These are phyloP conservation scores for Phytomonas serpens DNA, from an alignment of 208 protist genomes.

Conservation along the genomic window DNA sequence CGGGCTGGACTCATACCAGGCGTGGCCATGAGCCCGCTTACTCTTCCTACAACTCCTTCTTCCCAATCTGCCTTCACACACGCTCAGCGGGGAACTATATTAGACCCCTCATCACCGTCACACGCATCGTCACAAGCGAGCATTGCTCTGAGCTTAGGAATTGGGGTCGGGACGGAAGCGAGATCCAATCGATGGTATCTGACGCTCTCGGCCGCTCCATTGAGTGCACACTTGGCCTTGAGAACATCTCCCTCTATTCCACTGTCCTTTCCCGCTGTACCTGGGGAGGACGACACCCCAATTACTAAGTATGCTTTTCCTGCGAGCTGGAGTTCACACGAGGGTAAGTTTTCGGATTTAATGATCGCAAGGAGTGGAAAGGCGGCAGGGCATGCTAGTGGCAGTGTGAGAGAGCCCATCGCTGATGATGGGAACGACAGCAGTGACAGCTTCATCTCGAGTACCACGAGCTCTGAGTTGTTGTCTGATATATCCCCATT, in stretches of 20 bases:
- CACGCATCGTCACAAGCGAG: neutral
- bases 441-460: neutral
- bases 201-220: neutral
- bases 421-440: neutral
- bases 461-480: slow-evolving; percentile 6
- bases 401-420: neutral
- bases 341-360: neutral
- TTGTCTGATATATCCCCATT: slow-evolving; percentile 15
- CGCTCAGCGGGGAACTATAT: neutral
- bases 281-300: neutral
- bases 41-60: neutral
- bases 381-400: neutral
- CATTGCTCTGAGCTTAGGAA: neutral
- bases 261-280: neutral
- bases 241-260: neutral
- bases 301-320: neutral
- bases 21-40: neutral
- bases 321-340: neutral
- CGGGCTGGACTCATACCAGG: neutral
- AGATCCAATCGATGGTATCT: slow-evolving; percentile 1
- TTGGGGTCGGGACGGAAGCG: neutral
- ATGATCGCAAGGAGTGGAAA: neutral
- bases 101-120: neutral
- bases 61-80: neutral
- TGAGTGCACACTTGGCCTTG: neutral